phyloP scores from a whole-genome alignment of 805 yeast species.

The Maudiozyma turicensis region DNA sequence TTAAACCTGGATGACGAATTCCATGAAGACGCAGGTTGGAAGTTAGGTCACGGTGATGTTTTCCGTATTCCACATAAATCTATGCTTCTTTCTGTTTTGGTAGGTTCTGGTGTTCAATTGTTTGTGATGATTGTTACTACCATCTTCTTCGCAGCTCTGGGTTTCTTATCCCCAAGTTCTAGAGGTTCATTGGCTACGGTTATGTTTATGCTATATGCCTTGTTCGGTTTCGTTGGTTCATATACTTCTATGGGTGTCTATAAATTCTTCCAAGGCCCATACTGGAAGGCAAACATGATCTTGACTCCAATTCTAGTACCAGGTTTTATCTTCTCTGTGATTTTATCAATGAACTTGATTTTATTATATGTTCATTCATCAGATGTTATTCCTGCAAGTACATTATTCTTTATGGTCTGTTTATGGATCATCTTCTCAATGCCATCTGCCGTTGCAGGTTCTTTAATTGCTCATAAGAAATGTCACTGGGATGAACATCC shows the following conservation, averaged over 20 bases:
- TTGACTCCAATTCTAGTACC: conserved; percentile 83
- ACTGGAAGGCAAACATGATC: conserved; percentile 78
- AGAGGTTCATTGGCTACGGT: conserved; percentile 90
- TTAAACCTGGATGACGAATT: conserved; percentile 79
- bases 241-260: conserved; percentile 79
- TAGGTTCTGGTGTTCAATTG: conserved; percentile 84
- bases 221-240: conserved; percentile 76
- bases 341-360: conserved; percentile 71
- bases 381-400: conserved; percentile 90
- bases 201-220: conserved; percentile 73
- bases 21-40: conserved; percentile 95
- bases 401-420: conserved; percentile 67
- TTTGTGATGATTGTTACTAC: conserved; percentile 67
- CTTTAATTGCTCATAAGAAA: conserved; percentile 61
- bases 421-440: conserved; percentile 82
- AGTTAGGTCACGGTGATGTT: conserved; percentile 88
- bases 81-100: conserved; percentile 63
- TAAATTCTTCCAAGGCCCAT: conserved; percentile 84
- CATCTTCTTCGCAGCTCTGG: conserved; percentile 74
- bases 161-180: conserved; percentile 85
- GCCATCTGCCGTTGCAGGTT: conserved; percentile 79
- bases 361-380: conserved; percentile 71
- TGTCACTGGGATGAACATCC: conserved; percentile 51
- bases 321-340: conserved; percentile 53
- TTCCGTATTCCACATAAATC: conserved; percentile 73